Evolutionary conservation across 805 yeast species (phyloP), one percentile per base, ranked within the genome.

Genomic region (Grigorovia jiainica): DNA sequence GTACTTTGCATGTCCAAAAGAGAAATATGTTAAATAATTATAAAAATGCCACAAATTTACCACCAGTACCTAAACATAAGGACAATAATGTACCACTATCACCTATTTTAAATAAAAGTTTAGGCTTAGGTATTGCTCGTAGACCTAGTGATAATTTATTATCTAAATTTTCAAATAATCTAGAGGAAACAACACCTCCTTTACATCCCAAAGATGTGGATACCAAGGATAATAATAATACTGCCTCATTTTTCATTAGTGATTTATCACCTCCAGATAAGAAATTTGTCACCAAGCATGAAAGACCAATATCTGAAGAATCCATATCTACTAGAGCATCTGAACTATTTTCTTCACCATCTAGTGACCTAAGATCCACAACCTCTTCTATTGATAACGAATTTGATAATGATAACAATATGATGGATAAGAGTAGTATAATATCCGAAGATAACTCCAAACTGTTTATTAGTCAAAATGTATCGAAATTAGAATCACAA

Each of bases 111-210:
- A 47, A 50, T 41, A 54, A 52, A 33, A 53, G 53, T 27, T 43
- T 53, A 5, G 61, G 57, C 7, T 41, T 57, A 19, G 61, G 58
- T 7, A 46, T 54, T 25, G 57, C 54, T 7, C 50, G 65, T 27
- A 50, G 64, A 36, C 65, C 65, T 5, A 58, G 63, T 39, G 63
- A 60, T 34, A 60, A 59, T 44, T 37, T 59, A 24, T 38, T 58
- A 33, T 38, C 49, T 39, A 55, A 52, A 34, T 40, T 45, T 10
- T 35, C 34, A 6, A 33, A 32, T 27, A 17, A n/a, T n/a, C n/a
- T 27, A 13, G 38, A 34, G 17, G 16, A n/a, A 23, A 37, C 44
- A 41, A 43, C 46, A 27, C 44, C 40, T 17, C 18, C 9, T 21
- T 17, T n/a, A n/a, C n/a, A n/a, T n/a, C n/a, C n/a, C n/a, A n/a